phyloP scores from a whole-genome alignment of 768 basidiomycete species.

The Tricholoma matsutake region DNA sequence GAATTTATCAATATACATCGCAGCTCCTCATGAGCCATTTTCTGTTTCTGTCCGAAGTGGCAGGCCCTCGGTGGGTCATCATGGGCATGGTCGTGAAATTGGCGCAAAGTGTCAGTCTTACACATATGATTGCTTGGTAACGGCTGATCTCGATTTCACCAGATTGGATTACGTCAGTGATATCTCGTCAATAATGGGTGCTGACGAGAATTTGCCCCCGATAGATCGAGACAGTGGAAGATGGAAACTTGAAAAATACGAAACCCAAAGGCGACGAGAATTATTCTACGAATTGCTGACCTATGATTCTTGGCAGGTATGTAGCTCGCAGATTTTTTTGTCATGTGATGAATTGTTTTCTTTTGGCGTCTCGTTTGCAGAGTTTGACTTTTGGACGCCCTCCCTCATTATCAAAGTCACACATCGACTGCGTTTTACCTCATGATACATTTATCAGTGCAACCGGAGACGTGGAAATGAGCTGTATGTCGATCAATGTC shows the following conservation, averaged over 20 bases:
- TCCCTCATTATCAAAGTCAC: constrained; percentile 56
- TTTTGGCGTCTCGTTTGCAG: constrained; percentile 29
- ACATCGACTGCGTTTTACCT: constrained; percentile 55
- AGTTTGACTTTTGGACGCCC: constrained; percentile 71
- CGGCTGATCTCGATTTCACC: constrained; percentile 13
- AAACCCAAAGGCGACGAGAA: constrained; percentile 56
- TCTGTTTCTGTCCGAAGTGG: constrained; percentile 50
- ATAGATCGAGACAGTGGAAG: constrained; percentile 66
- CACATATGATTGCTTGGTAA: constrained; percentile 10
- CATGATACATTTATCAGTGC: constrained; percentile 42
- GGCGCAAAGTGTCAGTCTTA: constrained; percentile 56
- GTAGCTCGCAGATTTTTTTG: constrained; percentile 7
- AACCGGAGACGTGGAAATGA: constrained; percentile 56
- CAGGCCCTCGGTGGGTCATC: constrained; percentile 62
- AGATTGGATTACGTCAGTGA: constrained; percentile 68
- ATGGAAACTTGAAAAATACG: constrained; percentile 56
- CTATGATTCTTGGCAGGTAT: constrained; percentile 71
- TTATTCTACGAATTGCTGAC: constrained; percentile 65
- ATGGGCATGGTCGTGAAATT: constrained; percentile 72
- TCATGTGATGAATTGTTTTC: neutral
- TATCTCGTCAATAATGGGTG: constrained; percentile 10
- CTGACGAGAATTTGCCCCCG: constrained; percentile 9
- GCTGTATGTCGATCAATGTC: constrained; percentile 41
- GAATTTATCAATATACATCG: constrained; percentile 16
- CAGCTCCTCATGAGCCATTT: constrained; percentile 59